A percentile compares a stretch with the other conserved stretches of the same genome.
These are phyloP conservation scores for Fonsecaea pedrosoi DNA, from an alignment of 2,329 filamentous ascomycete genomes.

Conservation along the genomic window DNA sequence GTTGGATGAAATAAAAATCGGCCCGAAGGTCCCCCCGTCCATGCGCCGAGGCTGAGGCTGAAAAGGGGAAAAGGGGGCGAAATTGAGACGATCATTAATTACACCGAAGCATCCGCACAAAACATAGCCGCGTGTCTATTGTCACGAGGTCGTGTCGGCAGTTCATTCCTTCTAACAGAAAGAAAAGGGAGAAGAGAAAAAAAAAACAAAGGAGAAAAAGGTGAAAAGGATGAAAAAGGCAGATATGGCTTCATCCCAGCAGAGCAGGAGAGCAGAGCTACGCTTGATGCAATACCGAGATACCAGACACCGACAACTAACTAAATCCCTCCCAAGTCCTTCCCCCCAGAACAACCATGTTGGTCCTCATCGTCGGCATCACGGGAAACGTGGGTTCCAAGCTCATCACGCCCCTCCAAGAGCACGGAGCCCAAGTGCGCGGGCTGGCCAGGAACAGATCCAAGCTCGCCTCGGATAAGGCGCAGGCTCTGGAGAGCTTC, in stretches of 20 bases:
- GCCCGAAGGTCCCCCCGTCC: not conserved
- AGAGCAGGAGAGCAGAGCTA: no score
- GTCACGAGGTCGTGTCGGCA: no score
- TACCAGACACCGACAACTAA: no score
- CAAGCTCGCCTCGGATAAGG: conserved; percentile 4
- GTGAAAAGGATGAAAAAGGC: no score
- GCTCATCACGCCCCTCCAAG: not conserved
- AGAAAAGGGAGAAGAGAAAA: not conserved
- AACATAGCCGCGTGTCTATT: no score
- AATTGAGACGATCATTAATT: not conserved
- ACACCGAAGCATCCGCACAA: not conserved
- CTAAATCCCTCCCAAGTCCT: no score
- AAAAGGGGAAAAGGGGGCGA: not conserved
- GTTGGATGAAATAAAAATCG: not conserved
- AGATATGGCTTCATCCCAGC: no score
- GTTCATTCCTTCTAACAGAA: no score
- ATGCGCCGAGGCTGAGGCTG: not conserved
- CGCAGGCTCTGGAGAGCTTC: conserved; percentile 9
- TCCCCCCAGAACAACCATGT: not conserved
- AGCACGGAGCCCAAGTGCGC: conserved; percentile 12
- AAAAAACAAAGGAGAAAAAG: no score
- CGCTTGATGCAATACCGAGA: no score
- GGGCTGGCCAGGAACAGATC: conserved; percentile 12
- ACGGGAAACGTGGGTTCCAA: conserved; percentile 12
- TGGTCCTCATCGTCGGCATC: conserved; percentile 13